Evolutionary conservation across 1,284 basidiomycete species (phyloP), one percentile per base, ranked within the genome.

Genomic region (Pterulicium gracile): DNA sequence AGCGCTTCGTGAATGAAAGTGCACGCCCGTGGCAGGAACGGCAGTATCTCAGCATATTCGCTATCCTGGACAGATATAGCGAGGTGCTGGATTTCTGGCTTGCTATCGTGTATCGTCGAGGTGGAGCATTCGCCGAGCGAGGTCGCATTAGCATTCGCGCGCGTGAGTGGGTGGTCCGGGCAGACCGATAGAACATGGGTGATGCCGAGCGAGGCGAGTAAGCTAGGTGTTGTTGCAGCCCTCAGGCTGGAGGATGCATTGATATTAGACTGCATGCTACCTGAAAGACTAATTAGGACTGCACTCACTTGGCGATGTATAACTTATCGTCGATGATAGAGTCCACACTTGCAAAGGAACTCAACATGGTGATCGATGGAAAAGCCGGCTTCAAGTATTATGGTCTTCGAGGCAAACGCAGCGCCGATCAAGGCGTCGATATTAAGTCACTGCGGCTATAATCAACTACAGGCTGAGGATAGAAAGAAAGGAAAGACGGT

Each of bases 171-270:
- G 49, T 66, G 68, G n/a, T 81, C 75, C 1, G 67, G 70, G 51
- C 79, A 81, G 40, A 79, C 75, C 10, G 79, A 80, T 7, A 82
- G 50, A 32, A 76, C 52, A 53, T 81, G 79, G 0, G 79, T 77
- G 46, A 77, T 75, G 19, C 69, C 69, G 14, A 72, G 51, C 43
- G 59, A 63, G 47, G 58, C 54, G 36, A 59, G 67, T 21, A 63
- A 54, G 43, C 70, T 65, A 2, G 57, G 52, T 45, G 65, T 71
- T 39, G 63, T 56, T n/a, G 73, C 77, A 1, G 71, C 67, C 1
- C 69, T 56, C 18, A 79, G 55, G 55, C 78, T 80, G 51, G 12
- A 43, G n/a, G 24, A 27, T 3, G 20, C 24, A 23, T 24, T 14
- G 50, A 36, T 17, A 39, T 32, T n/a, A 32, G 27, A 10, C 7